Evolutionary conservation across 1,284 basidiomycete species (phyloP).

Genomic region (Fomitopsis palustris): DNA sequence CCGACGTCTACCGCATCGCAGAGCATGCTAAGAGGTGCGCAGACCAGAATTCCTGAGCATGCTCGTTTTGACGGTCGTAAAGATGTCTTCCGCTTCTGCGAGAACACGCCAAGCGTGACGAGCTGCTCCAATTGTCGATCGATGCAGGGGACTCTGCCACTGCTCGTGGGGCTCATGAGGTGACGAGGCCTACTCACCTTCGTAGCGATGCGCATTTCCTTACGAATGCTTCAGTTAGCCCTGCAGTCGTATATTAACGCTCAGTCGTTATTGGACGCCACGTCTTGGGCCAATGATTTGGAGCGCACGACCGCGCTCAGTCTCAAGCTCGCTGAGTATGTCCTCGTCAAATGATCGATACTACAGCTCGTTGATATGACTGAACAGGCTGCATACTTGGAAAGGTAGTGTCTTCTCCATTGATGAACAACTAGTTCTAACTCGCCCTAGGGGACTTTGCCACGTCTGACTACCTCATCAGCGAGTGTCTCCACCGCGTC

Average conservation of each 20-base stretch:
- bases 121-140: constrained; percentile 55
- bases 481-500: constrained; percentile 47
- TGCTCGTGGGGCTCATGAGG: constrained; percentile 69
- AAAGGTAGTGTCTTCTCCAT: constrained; percentile 37
- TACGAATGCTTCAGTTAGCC: constrained; percentile 40
- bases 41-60: background rate
- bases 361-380: background rate
- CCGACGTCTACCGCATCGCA: constrained; percentile 62
- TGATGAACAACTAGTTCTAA: background rate
- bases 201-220: background rate
- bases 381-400: constrained; percentile 54
- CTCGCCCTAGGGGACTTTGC: constrained; percentile 43
- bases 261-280: constrained; percentile 45
- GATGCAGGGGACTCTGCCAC: constrained; percentile 69
- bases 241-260: constrained; percentile 59
- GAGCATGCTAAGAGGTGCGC: constrained; percentile 61
- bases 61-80: background rate
- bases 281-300: constrained; percentile 51
- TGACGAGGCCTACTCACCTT: constrained; percentile 22
- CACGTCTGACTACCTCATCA: constrained; percentile 47
- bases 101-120: constrained; percentile 56
- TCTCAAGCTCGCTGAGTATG: constrained; percentile 59
- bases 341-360: constrained; percentile 8
- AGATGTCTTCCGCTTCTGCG: constrained; percentile 60
- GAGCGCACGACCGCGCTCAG: constrained; percentile 47